These are phyloP conservation scores for Aspergillus bombycis DNA, from an alignment of 2,329 filamentous ascomycete species.

Conservation along the genomic window DNA sequence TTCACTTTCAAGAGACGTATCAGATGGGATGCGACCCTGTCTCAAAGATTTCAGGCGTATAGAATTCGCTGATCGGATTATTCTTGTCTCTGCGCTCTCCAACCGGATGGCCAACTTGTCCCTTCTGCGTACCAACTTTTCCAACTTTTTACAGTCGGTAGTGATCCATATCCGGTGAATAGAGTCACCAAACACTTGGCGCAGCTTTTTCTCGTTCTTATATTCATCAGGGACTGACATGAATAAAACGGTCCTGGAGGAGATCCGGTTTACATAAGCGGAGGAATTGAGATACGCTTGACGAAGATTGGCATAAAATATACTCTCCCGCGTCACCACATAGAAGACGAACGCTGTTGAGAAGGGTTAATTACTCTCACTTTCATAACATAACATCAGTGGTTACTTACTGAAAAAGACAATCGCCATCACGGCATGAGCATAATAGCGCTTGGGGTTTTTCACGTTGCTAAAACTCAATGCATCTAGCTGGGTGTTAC, in stretches of 20 bases:
- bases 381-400: background rate
- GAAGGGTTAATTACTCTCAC: constrained; percentile 13
- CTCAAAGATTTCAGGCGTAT: constrained; percentile 64
- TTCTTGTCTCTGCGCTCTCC: constrained; percentile 82
- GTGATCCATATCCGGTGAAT: constrained; percentile 86
- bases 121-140: constrained; percentile 76
- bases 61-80: constrained; percentile 77
- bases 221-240: constrained; percentile 80
- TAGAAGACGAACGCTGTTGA: constrained; percentile 75
- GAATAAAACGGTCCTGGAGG: constrained; percentile 85
- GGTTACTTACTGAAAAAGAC: constrained; percentile 67
- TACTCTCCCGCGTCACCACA: constrained; percentile 80
- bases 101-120: constrained; percentile 77
- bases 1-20: constrained; percentile 32
- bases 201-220: constrained; percentile 72
- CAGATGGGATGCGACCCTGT: constrained; percentile 23
- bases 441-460: constrained; percentile 70
- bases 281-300: constrained; percentile 90
- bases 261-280: constrained; percentile 79
- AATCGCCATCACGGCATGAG: constrained; percentile 75
- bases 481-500: constrained; percentile 69
- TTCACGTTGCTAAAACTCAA: constrained; percentile 79
- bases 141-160: constrained; percentile 73
- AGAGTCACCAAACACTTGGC: constrained; percentile 76
- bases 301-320: constrained; percentile 87